Base-by-base conservation (phyloP, 495 filamentous ascomycete species). In the Mycothermus thermophilus region DNA sequence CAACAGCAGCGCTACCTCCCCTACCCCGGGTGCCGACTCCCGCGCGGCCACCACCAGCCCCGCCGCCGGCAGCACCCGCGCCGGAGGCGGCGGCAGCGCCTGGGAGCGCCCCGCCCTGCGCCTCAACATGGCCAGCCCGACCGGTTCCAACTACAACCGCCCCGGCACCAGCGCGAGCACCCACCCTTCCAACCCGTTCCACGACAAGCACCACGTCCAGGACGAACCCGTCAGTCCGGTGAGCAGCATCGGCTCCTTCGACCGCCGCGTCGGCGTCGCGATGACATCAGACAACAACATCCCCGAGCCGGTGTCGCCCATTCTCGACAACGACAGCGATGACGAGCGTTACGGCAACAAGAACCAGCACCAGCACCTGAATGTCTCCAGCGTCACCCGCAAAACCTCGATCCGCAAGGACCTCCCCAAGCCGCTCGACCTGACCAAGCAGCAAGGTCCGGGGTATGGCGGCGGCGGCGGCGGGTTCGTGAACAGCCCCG, bases 121-220 rank as follows among this genome's bases (percentile, higher is more conserved):
- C 35, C 43, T 48, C 8, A 30, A 36, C 11, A 44, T 39, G 25
- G 35, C 38, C 24, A 37, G 35, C 24, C 44, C 33, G 12, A 44
- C 25, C 30, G 31, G 44, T 20, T 25, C 6, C 32, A 16, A 26
- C 28, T 8, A 23, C 35, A 57, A 58, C 27, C 58, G 63, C 16
- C 59, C 60, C 11, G 47, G 40, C 32, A 68, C 71, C 14, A 58
- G 55, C 44, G 58, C 60, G 10, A 63, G 58, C 41, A 53, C 52
- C 30, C 53, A 66, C 51, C 50, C 59, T 10, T 49, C 47, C 35
- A 69, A 67, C 37, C 70, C 70, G 28, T 74, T 74, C 45, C 54
- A 59, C 31, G 67, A 66, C 46, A 47, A 52, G 48, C 58, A 57
- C 25, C 40, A 42, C 24, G 51, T 61, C 14, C 41, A 37, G 10